Evolutionary conservation across 352 stramenopile species (phyloP), one percentile per base, ranked within the genome.

Genomic region (Pythium sukuiense): DNA sequence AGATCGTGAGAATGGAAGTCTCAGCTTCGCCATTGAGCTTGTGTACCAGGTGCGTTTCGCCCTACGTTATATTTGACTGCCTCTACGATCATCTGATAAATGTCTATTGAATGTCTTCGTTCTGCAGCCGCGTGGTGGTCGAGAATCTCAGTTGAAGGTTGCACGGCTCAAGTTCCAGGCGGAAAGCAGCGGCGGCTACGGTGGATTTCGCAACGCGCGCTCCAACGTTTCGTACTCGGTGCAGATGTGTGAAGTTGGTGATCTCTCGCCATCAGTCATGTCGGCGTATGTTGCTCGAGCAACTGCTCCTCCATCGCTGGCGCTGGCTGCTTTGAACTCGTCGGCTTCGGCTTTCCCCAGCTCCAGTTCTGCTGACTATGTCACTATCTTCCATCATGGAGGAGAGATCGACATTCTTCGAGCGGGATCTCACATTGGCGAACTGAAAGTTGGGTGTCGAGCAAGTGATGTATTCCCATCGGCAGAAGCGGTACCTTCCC

Each of bases 121-220:
- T 46, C 13, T 20, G 27, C n/a, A 89, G 70, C 70, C 67, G 13
- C 73, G 70, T 46, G 61, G 57, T 7, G 24, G 35, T n/a, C 29
- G 76, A 86, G 50, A 32, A 30, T 83, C 68, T 29, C 76, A 81
- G 46, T 61, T 90, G 20, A 73, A 86, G 26, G 73, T 78, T 50
- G 82, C 83, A 35, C 80, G 79, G 13, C 54, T 93, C 20, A 87
- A 86, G 49, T 70, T 93, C 53, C 72, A 89, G 59, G 69, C 68
- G 11, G 71, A 89, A 45, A 80, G 64, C 55, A 67, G 59, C 59
- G 39, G 65, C 1, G 45, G 61, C 26, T 52, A 30, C 55, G 20
- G 33, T 54, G 24, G 46, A 46, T 45, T 57, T 29, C 30, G 66
- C 33, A n/a, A 55, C 56, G 33, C 75, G 55, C 63, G 72, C 60